Evolutionary conservation across 139 green algal genomes (phyloP).

Genomic region (Picocystis salinarum): DNA sequence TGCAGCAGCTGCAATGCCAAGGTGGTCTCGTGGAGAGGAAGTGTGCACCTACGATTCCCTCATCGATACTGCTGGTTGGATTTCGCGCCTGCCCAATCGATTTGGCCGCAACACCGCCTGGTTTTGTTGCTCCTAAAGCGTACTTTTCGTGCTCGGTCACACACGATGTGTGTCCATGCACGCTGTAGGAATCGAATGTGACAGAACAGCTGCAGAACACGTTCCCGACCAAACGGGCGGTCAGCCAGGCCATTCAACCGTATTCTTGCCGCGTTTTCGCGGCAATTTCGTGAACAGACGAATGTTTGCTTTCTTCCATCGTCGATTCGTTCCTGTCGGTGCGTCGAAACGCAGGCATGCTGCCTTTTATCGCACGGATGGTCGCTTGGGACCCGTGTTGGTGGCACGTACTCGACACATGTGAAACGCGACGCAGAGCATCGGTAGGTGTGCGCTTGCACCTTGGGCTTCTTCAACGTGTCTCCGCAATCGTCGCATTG

Average conservation of each 20-base stretch:
- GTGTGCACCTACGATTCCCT: constrained; percentile 23
- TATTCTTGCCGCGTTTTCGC: too few relatives aligned
- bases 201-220: too few relatives aligned
- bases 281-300: too few relatives aligned
- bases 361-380: too few relatives aligned
- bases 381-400: too few relatives aligned
- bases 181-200: too few relatives aligned
- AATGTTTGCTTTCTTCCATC: too few relatives aligned
- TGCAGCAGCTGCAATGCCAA: constrained; percentile 39
- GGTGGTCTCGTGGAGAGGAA: constrained; percentile 45
- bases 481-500: constrained; percentile 76
- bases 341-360: too few relatives aligned
- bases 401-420: constrained; percentile 89
- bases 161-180: constrained; percentile 49
- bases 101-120: constrained; percentile 51
- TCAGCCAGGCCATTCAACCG: too few relatives aligned
- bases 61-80: not conserved
- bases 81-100: constrained; percentile 5
- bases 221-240: too few relatives aligned
- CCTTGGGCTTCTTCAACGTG: constrained; percentile 60
- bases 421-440: constrained; percentile 47
- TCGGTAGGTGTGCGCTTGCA: not conserved
- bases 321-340: too few relatives aligned
- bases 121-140: constrained; percentile 65
- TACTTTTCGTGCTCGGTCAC: constrained; percentile 92